Percentiles rank a stretch among this genome's conserved stretches.
Conservation (phyloP, 805 yeast species). For the Sungouiozyma ichnusensis region DNA sequence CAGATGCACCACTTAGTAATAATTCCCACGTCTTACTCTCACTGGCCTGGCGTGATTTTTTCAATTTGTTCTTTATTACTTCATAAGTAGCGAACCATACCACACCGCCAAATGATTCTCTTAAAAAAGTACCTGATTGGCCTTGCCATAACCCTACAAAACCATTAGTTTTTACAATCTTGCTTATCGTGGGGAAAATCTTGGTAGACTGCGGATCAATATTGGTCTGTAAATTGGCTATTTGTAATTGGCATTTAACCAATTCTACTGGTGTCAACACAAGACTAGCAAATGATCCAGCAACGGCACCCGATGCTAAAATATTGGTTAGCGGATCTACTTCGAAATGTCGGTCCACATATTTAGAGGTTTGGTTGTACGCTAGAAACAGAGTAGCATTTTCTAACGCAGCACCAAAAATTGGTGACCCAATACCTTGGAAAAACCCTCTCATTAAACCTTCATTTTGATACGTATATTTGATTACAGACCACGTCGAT, state of each 20-base stretch:
- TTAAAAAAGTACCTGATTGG: constrained; percentile 63
- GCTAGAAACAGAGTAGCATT: constrained; percentile 69
- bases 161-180: constrained; percentile 44
- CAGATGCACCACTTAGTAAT: constrained; percentile 70
- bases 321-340: constrained; percentile 31
- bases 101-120: constrained; percentile 86
- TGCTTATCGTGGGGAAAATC: constrained; percentile 31
- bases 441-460: constrained; percentile 68
- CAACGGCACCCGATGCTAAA: constrained; percentile 62
- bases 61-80: constrained; percentile 31
- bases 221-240: constrained; percentile 28
- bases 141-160: constrained; percentile 78
- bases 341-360: constrained; percentile 19
- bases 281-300: constrained; percentile 76
- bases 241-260: constrained; percentile 81
- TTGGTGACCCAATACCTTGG: constrained; percentile 68
- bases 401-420: constrained; percentile 85
- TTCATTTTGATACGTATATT: constrained; percentile 50
- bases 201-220: constrained; percentile 23
- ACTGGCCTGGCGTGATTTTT: constrained; percentile 15
- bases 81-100: constrained; percentile 93
- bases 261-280: constrained; percentile 88
- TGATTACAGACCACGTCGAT: constrained; percentile 58
- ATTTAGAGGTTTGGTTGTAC: constrained; percentile 40
- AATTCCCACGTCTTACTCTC: constrained; percentile 41